Conservation (phyloP, 495 filamentous ascomycete species). For the Xylaria sp. region DNA sequence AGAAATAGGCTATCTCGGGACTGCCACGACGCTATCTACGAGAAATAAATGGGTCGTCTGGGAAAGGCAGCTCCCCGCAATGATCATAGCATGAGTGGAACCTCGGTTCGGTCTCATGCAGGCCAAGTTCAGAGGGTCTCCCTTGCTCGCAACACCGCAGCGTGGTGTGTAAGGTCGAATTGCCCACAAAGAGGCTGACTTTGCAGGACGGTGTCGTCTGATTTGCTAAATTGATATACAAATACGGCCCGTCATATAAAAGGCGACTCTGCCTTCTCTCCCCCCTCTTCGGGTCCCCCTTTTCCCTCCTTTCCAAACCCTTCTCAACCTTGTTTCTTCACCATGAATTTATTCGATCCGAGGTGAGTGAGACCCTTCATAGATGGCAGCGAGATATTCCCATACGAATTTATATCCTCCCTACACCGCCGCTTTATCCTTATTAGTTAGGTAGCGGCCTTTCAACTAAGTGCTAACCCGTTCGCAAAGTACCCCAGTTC, state of each 20-base stretch:
- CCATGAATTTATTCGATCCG: background rate
- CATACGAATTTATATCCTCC: background rate
- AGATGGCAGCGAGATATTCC: background rate
- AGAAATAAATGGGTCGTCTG: constrained; percentile 20
- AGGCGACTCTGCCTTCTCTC: background rate
- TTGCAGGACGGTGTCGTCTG: background rate
- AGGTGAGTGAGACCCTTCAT: background rate
- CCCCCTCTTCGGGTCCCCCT: background rate
- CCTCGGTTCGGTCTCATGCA: constrained; percentile 22
- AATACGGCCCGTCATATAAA: constrained; percentile 4
- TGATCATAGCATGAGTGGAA: constrained; percentile 11
- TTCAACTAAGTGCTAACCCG: constrained; percentile 2
- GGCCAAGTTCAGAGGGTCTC: constrained; percentile 11
- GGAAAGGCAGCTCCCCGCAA: constrained; percentile 24
- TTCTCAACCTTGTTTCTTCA: background rate
- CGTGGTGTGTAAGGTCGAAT: background rate
- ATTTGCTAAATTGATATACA: constrained; percentile 10
- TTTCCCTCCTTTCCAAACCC: background rate
- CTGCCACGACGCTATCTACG: background rate
- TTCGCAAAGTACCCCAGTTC: constrained; percentile 19
- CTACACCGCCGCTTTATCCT: background rate
- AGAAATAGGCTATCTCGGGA: background rate
- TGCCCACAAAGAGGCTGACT: constrained; percentile 5
- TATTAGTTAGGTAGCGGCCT: background rate
- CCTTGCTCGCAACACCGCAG: constrained; percentile 7